A percentile compares a stretch with the other conserved stretches of the same genome.
Conservation (phyloP, 2,329 filamentous ascomycete species). For the Claviceps sp. region DNA sequence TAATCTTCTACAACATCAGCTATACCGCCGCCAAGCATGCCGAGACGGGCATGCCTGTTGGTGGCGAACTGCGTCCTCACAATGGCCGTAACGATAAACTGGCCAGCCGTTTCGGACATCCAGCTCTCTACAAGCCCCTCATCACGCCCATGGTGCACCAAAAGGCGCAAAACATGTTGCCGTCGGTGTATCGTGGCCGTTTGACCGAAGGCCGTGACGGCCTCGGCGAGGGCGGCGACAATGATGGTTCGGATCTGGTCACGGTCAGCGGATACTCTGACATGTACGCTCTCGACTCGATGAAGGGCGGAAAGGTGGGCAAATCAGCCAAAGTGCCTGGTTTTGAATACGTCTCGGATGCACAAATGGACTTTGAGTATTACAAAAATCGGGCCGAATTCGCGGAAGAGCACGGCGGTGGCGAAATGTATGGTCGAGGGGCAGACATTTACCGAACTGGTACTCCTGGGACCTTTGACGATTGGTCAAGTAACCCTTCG, state of each 20-base stretch:
- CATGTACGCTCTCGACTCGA: slow-evolving; percentile 66
- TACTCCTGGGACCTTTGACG: slow-evolving; percentile 43
- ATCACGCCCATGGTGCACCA: slow-evolving; percentile 94
- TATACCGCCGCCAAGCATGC: slow-evolving; percentile 34
- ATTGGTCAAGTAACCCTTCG: slow-evolving; percentile 23
- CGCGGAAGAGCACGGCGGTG: slow-evolving; percentile 72
- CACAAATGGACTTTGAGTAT: slow-evolving; percentile 77
- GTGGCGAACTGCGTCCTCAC: slow-evolving; percentile 26
- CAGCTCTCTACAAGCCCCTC: slow-evolving; percentile 75
- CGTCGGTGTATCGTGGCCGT: slow-evolving; percentile 75
- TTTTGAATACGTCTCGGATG: slow-evolving; percentile 83
- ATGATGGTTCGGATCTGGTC: slow-evolving; percentile 39
- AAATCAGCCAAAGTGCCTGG: slow-evolving; percentile 43
- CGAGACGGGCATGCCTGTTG: slow-evolving; percentile 27
- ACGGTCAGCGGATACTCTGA: slow-evolving; percentile 68
- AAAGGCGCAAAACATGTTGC: slow-evolving; percentile 74
- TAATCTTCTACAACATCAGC: slow-evolving; percentile 66
- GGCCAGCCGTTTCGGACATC: slow-evolving; percentile 74
- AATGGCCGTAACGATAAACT: slow-evolving; percentile 52
- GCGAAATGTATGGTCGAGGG: slow-evolving; percentile 48
- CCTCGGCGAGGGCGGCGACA: slow-evolving; percentile 33
- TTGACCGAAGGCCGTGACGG: slow-evolving; percentile 36
- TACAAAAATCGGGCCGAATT: slow-evolving; percentile 88
- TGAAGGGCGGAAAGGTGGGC: slow-evolving; percentile 44
- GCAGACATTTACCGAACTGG: slow-evolving; percentile 47